Evolutionary conservation across 495 filamentous ascomycete species (phyloP).

Genomic region (Trichocladium antarcticum): DNA sequence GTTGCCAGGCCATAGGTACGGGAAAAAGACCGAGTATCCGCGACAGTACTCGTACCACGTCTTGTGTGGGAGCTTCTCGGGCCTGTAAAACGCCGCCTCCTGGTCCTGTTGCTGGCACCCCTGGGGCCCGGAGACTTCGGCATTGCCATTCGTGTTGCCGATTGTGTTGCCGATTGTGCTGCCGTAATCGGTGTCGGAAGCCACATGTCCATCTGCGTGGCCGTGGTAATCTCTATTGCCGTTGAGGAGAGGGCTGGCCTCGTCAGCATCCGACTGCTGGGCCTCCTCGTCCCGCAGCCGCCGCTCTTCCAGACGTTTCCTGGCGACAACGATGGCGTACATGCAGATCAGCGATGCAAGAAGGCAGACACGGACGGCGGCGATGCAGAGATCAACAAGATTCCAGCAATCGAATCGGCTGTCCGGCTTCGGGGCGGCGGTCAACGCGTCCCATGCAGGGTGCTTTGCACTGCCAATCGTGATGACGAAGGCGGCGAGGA

Average conservation of each 20-base stretch:
- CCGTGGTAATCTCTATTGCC: conserved; percentile 25
- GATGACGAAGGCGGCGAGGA: conserved; percentile 52
- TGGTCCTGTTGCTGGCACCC: conserved; percentile 32
- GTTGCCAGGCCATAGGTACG: conserved; percentile 86
- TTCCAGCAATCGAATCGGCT: conserved; percentile 36
- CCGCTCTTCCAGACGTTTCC: conserved; percentile 25
- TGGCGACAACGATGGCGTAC: conserved; percentile 22
- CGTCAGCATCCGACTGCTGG: conserved; percentile 34
- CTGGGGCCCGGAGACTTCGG: conserved; percentile 17
- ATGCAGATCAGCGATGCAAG: conserved; percentile 33
- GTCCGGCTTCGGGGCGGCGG: conserved; percentile 2
- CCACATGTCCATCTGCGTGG: conserved; percentile 21
- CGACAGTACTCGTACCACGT: conserved; percentile 63
- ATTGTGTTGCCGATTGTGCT: conserved; percentile 20
- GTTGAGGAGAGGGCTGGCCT: conserved; percentile 42
- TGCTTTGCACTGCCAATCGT: conserved; percentile 50
- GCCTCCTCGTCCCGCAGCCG: conserved; percentile 33
- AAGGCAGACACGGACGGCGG: conserved; percentile 33
- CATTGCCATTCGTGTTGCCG: conserved; percentile 18
- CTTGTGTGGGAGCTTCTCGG: conserved; percentile 35
- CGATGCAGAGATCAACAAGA: conserved; percentile 39
- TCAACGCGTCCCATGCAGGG: conserved; percentile 24
- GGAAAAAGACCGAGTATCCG: conserved; percentile 82
- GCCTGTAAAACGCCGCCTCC: conserved; percentile 43
- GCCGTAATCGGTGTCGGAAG: conserved; percentile 17